Base-by-base conservation (phyloP, 768 basidiomycete genomes). In the Podaxis sp. region DNA sequence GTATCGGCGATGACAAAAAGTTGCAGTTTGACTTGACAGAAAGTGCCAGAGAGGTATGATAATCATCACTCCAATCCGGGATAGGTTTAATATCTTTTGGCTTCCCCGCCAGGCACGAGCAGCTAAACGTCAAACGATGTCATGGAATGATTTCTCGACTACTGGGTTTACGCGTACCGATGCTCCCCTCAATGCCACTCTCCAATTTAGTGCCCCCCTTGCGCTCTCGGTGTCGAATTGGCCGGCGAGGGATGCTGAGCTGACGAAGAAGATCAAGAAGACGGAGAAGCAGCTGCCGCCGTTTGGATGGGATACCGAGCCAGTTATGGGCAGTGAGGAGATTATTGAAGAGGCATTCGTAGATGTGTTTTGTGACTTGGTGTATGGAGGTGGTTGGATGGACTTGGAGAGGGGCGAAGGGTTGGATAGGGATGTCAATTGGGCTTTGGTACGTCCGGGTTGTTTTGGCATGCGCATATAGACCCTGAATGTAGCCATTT, bases 11-110 rank as follows among this genome's bases (percentile, higher is more conserved):
- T 53, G 79, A 85, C 64, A 90, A 86, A 73, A 91, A 91, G 73
- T 79, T 98, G 35, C 85, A 93, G 68, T 98, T 99, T 72, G 95
- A 98, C 71, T 72, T 98, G 63, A 95, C 88, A 0, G 97, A 98
- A 74, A 82, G 87, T 59, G 95, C 95, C 25, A 80, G 92, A 63
- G 81, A 78, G 65, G 87, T 79, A 65, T 63, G 59, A 28, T 59
- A 56, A 37, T 21, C 14, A 59, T 61, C 51, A 35, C 47, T 57
- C 42, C 16, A 44, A 18, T 16, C n/a, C 16, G 5, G 40, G 13
- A 42, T 42, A 42, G n/a, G 11, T n/a, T 5, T n/a, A 44, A 16
- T n/a, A 42, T 58, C 5, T 57, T 13, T 27, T 14, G 13, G 10
- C 18, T 18, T 21, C 37, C 61, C 55, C 10, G 55, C 56, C 67